Base-by-base conservation (phyloP, 768 basidiomycete species). In the Calocybe indica region DNA sequence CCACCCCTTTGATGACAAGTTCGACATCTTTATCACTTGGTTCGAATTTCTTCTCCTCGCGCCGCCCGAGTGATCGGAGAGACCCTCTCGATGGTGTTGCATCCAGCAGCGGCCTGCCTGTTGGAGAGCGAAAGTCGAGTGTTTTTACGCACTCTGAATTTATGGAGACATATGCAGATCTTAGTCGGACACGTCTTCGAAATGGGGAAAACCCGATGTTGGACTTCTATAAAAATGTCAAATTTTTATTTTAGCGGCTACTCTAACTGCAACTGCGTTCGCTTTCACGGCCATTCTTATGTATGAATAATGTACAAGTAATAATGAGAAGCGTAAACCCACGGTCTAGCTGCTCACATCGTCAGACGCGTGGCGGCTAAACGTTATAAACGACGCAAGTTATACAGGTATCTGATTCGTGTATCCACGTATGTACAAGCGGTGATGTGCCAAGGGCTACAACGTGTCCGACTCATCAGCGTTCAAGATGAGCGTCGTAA, bases 91-190 rank as follows among this genome's bases (percentile, higher is more conserved):
- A 88, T 54, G 87, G 87, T n/a, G 73, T 88, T 40, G 64, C 76
- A 15, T 86, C 84, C 43, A 76, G 84, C 10, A 86, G 85, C 62
- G 82, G 91, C 36, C 68, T 90, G 41, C 83, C 90, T 15, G 76
- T 92, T 45, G 89, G 83, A 46, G 88, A 87, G 65, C 80, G 80
- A 50, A 89, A 82, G 70, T 89, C 82, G 47, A 82, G 74, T 62
- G 88, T 99, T 40, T 91, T 88, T 60, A 83, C 80, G 8, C 95
- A 99, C 60, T 75, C 83, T 35, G 87, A 94, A 62, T 98, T 98
- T 61, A 69, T 97, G 73, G 76, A 79, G 58, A 84, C 85, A 40
- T 98, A 91, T 61, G 92, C 82, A 35, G 83, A 92, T 51, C 59
- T 91, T 32, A 70, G 69, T 50, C 73, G 69, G 62, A 96, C 95